Conservation (phyloP, 2,329 filamentous ascomycete species). For the Orbilia quercus region DNA sequence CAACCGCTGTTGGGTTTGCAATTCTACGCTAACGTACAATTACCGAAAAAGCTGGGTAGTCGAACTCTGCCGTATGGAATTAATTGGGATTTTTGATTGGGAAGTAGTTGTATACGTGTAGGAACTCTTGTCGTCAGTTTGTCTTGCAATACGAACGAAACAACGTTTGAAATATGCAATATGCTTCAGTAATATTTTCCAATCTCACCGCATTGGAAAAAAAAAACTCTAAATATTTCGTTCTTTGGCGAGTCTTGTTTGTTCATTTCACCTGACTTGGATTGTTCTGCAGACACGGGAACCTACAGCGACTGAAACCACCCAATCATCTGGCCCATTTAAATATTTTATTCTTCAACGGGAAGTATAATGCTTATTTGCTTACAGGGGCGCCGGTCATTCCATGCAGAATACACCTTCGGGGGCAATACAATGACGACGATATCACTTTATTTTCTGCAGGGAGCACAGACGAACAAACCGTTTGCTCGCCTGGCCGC, state of each 20-base stretch:
- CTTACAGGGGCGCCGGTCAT: background rate
- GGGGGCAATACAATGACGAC: conserved; percentile 12
- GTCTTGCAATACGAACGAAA: conserved; percentile 12
- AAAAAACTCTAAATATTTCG: background rate
- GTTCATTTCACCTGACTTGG: conserved; percentile 17
- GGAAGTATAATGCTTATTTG: background rate
- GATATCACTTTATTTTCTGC: background rate
- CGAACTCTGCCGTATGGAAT: background rate
- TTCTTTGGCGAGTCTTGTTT: background rate
- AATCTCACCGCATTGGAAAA: conserved; percentile 18
- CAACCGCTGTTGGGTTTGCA: conserved; percentile 8
- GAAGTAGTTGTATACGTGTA: conserved; percentile 3
- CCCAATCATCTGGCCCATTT: conserved; percentile 4
- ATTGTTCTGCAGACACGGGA: conserved; percentile 22
- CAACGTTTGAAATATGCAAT: too few species aligned
- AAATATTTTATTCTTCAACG: background rate
- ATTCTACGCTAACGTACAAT: conserved; percentile 13
- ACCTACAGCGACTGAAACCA: conserved; percentile 2
- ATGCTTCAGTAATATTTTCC: background rate
- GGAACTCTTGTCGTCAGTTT: conserved; percentile 15
- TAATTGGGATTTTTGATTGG: too few species aligned
- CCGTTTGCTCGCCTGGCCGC: conserved; percentile 12
- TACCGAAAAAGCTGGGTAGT: background rate
- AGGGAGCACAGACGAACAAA: conserved; percentile 15
- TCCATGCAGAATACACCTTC: conserved; percentile 1